These are phyloP conservation scores for Sclerotinia trifoliorum DNA, from an alignment of 2,329 filamentous ascomycete genomes.

Conservation along the genomic window DNA sequence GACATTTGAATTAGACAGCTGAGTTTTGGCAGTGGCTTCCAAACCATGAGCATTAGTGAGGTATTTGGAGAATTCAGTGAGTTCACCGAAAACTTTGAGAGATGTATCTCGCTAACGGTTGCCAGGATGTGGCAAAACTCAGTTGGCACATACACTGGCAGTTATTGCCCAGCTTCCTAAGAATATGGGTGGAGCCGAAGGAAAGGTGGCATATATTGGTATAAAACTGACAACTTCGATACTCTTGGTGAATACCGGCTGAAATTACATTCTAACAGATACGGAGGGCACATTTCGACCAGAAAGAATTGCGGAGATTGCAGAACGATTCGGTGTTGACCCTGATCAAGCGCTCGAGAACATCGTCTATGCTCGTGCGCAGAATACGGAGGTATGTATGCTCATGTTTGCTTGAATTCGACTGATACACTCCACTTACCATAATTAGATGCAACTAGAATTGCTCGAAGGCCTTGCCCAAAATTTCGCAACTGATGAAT, in stretches of 20 bases:
- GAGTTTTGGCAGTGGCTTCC: conserved; percentile 54
- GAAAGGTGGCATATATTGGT: conserved; percentile 69
- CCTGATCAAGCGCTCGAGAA: conserved; percentile 61
- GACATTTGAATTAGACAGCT: conserved; percentile 4
- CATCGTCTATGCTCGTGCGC: conserved; percentile 62
- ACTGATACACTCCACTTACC: conserved; percentile 12
- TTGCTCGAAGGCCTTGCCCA: conserved; percentile 59
- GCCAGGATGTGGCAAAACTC: conserved; percentile 63
- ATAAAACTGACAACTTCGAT: conserved; percentile 15
- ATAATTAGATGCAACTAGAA: conserved; percentile 55
- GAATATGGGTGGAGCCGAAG: conserved; percentile 64
- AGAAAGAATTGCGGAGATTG: conserved; percentile 65
- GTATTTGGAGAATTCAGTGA: conserved; percentile 59
- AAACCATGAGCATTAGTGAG: conserved; percentile 68
- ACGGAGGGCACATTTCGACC: conserved; percentile 66
- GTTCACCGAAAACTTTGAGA: conserved; percentile 20
- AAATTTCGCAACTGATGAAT: conserved; percentile 62
- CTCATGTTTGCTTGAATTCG: background rate
- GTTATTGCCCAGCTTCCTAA: conserved; percentile 57
- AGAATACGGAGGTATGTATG: conserved; percentile 59
- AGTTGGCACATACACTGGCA: conserved; percentile 67
- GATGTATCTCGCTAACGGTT: background rate
- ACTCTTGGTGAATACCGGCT: conserved; percentile 5
- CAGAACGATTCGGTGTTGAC: conserved; percentile 63
- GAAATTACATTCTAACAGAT: conserved; percentile 39